These are phyloP conservation scores for Acrocalymma vagum DNA, from an alignment of 2,329 filamentous ascomycete species.

Conservation along the genomic window DNA sequence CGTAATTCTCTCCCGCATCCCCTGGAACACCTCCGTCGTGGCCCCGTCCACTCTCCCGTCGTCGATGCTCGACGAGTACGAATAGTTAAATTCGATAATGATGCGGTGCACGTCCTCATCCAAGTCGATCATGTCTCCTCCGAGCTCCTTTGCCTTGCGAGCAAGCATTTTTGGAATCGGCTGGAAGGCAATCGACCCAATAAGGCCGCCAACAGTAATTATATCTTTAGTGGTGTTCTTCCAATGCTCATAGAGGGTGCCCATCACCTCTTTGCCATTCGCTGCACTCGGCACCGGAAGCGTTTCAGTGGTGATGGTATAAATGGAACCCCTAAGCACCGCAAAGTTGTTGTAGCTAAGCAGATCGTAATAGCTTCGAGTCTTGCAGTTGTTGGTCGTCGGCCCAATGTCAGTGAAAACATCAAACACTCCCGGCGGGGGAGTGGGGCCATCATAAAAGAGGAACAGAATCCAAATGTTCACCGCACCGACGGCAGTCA, in stretches of 20 bases:
- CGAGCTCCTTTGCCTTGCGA: constrained; percentile 26
- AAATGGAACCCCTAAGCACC: constrained; percentile 35
- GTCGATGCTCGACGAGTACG: constrained; percentile 43
- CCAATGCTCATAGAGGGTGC: constrained; percentile 33
- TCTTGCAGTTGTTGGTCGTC: constrained; percentile 55
- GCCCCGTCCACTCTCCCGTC: constrained; percentile 49
- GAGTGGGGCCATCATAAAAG: constrained; percentile 67
- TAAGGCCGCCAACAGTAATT: constrained; percentile 27
- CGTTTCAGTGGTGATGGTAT: constrained; percentile 40
- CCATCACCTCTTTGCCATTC: constrained; percentile 27
- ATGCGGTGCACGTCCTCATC: constrained; percentile 52
- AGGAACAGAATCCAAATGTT: constrained; percentile 68
- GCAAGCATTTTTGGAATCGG: constrained; percentile 34
- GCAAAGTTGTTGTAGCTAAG: constrained; percentile 54
- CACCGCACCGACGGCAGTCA: constrained; percentile 53
- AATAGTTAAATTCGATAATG: constrained; percentile 54
- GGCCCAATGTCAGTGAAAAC: constrained; percentile 61
- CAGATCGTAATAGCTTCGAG: constrained; percentile 57
- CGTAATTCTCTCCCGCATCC: constrained; percentile 44
- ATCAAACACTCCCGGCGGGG: constrained; percentile 63
- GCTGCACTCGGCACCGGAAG: constrained; percentile 25
- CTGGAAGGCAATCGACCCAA: constrained; percentile 38
- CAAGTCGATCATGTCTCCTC: constrained; percentile 48
- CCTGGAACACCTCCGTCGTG: constrained; percentile 46
- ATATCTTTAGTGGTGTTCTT: constrained; percentile 22